Conservation (phyloP, 148 eudicot species). For the Fallopia convolvulus region DNA sequence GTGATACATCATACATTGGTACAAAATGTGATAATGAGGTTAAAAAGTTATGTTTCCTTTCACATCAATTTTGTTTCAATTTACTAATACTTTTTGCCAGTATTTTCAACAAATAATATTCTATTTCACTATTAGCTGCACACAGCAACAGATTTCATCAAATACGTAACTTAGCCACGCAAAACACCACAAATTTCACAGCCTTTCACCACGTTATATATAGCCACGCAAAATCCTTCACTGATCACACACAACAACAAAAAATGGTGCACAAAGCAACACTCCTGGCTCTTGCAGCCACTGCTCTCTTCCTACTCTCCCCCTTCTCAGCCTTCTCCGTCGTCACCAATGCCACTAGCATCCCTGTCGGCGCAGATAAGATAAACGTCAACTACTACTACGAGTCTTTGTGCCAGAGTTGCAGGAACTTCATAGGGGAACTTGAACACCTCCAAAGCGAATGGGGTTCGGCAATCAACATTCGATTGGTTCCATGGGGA, state of each 20-base stretch:
- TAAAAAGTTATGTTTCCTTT: too few relatives aligned
- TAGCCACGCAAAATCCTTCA: background rate
- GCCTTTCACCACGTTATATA: background rate
- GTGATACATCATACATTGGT: background rate
- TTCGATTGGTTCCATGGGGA: background rate
- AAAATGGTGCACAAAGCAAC: background rate
- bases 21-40: background rate
- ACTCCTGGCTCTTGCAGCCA: background rate
- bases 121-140: background rate
- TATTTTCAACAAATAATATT: background rate
- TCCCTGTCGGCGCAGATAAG: background rate
- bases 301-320: background rate
- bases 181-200: background rate
- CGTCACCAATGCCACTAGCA: background rate
- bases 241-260: background rate
- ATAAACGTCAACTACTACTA: constrained; percentile 5
- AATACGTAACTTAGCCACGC: background rate
- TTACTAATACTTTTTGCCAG: background rate
- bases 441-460: background rate
- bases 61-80: background rate
- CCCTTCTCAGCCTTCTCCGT: background rate
- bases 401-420: background rate
- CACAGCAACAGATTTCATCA: background rate
- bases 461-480: background rate
- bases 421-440: background rate